phyloP scores from a whole-genome alignment of 2,329 filamentous ascomycete genomes.

The Botrytis cinerea region DNA sequence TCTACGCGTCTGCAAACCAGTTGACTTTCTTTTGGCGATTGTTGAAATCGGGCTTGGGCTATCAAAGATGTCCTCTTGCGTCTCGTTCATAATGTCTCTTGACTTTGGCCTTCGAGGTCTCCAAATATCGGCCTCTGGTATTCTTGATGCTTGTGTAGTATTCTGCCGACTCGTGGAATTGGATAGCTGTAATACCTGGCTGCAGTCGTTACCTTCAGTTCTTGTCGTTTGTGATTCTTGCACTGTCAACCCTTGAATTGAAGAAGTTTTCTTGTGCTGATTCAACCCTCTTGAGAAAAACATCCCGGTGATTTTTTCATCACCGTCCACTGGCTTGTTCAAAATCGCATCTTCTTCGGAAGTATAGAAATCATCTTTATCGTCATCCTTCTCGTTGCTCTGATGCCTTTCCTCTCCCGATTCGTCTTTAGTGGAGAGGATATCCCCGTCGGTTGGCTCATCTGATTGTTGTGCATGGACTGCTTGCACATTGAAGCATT shows the following conservation, averaged over 20 bases:
- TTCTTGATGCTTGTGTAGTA: not conserved
- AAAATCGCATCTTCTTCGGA: not conserved
- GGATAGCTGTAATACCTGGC: not conserved
- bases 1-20: not conserved
- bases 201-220: not conserved
- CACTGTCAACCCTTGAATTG: not conserved
- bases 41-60: conserved; percentile 16
- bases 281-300: not conserved
- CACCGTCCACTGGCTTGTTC: not conserved
- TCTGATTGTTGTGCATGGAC: not conserved
- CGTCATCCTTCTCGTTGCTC: not conserved
- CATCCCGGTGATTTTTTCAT: not conserved
- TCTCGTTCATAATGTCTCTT: conserved; percentile 29
- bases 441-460: not conserved
- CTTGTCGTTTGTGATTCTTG: conserved; percentile 16
- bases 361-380: not conserved
- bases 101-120: conserved; percentile 25
- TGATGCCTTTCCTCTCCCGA: not conserved
- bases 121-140: conserved; percentile 25
- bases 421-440: not conserved
- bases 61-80: conserved; percentile 32
- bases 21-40: not conserved
- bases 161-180: not conserved
- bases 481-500: not conserved
- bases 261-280: not conserved